Conservation (phyloP, 805 yeast genomes). For the Schizosaccharomyces pombe region DNA sequence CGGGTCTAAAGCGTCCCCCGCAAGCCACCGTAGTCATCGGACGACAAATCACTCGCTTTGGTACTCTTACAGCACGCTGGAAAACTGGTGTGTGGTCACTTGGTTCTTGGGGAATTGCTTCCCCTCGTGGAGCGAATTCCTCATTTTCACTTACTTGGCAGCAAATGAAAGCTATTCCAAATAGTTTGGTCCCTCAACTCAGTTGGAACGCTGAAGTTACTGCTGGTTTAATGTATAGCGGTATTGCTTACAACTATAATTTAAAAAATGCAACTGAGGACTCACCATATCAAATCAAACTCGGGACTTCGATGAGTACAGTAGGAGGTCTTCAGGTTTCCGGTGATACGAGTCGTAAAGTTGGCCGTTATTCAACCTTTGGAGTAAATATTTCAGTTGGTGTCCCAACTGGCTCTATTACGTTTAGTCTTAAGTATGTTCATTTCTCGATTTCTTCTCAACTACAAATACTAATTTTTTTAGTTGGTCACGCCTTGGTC, state of each 20-base stretch:
- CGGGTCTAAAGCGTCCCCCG: not conserved
- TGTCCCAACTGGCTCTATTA: not conserved
- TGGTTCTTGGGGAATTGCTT: conserved; percentile 1
- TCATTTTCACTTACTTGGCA: not conserved
- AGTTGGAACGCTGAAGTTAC: conserved; percentile 2
- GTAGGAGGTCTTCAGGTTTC: not conserved
- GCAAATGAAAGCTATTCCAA: not conserved
- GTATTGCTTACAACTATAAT: not conserved
- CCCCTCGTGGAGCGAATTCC: not conserved
- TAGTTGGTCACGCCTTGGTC: conserved; percentile 2
- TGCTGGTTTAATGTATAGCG: not conserved
- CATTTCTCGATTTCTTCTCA: not conserved
- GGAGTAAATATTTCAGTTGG: not conserved
- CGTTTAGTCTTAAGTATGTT: not conserved
- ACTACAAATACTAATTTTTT: not conserved
- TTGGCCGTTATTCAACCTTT: not conserved
- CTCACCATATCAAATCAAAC: not conserved
- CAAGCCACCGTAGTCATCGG: not conserved
- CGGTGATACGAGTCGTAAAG: not conserved
- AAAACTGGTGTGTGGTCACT: conserved; percentile 1
- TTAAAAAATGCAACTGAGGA: not conserved
- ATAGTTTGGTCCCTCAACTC: not conserved
- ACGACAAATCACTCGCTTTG: not conserved
- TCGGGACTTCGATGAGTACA: not conserved
- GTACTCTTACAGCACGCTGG: not conserved